phyloP scores from a whole-genome alignment of 2,329 filamentous ascomycete species.

The Cladorrhinum sp. region DNA sequence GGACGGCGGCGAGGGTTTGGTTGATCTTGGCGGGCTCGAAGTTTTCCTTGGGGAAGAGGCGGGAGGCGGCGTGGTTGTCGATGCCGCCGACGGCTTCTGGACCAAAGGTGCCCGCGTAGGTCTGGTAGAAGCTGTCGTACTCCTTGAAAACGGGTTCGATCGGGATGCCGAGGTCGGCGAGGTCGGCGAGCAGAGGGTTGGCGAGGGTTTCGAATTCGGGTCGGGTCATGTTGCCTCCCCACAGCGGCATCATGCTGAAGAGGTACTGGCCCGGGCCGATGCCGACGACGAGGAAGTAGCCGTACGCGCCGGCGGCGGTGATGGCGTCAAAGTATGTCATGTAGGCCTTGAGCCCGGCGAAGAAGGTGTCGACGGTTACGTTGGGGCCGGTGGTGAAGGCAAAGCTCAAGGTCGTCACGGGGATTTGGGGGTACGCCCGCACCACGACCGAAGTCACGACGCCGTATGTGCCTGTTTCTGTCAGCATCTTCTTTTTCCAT shows the following conservation, averaged over 20 bases:
- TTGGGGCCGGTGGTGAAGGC: conserved; percentile 43
- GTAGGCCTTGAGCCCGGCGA: conserved; percentile 30
- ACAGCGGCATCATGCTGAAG: conserved; percentile 30
- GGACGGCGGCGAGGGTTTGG: conserved; percentile 36
- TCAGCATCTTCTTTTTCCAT: background rate
- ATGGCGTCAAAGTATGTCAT: conserved; percentile 30
- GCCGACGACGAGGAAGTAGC: conserved; percentile 31
- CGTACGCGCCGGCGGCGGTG: conserved; percentile 32
- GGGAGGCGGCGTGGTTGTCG: conserved; percentile 28
- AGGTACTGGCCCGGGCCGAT: conserved; percentile 19
- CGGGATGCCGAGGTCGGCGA: conserved; percentile 27
- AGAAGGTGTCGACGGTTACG: conserved; percentile 43
- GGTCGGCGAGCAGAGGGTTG: conserved; percentile 28
- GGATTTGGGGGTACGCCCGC: conserved; percentile 25
- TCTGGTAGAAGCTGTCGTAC: conserved; percentile 44
- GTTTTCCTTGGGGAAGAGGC: conserved; percentile 31
- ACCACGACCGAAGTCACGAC: conserved; percentile 34
- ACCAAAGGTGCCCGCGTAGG: conserved; percentile 40
- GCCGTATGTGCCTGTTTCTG: conserved; percentile 34
- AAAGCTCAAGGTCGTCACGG: conserved; percentile 27
- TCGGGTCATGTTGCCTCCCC: conserved; percentile 25
- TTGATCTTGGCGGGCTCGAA: conserved; percentile 32
- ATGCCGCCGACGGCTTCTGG: conserved; percentile 41
- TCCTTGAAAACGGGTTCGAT: conserved; percentile 23
- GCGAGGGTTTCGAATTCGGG: conserved; percentile 24